Conservation (phyloP, 169 alveolate species). For the Cytauxzoon felis region DNA sequence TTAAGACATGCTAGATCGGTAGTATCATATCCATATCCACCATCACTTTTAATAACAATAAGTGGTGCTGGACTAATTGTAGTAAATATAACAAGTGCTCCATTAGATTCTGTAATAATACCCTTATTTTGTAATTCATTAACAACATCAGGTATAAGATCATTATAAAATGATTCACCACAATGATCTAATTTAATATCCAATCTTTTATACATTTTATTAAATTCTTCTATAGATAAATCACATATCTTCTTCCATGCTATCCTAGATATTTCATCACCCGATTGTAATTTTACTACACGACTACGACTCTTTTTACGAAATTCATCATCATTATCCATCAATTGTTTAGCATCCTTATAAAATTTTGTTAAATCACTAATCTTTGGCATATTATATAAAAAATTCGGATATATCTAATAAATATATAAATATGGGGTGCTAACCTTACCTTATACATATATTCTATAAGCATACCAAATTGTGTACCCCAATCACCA, state of each 20-base stretch:
- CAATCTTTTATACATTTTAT: constrained; percentile 73
- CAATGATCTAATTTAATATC: constrained; percentile 81
- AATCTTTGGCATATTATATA: constrained; percentile 86
- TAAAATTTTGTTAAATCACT: constrained; percentile 92
- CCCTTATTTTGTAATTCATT: constrained; percentile 79
- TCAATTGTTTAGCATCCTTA: constrained; percentile 87
- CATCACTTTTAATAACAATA: constrained; percentile 94
- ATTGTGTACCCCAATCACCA: constrained; percentile 99
- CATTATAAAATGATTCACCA: constrained; percentile 95
- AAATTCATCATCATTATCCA: constrained; percentile 83
- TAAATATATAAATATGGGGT: constrained; percentile 7
- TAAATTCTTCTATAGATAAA: constrained; percentile 78
- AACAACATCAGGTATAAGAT: constrained; percentile 80
- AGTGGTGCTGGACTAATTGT: constrained; percentile 82
- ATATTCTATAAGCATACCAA: constrained; percentile 97
- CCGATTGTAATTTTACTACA: constrained; percentile 85
- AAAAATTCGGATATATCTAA: constrained; percentile 87
- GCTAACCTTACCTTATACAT: constrained; percentile 55
- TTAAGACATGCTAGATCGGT: constrained; percentile 96
- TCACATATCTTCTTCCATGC: constrained; percentile 87
- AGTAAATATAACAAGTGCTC: constrained; percentile 91
- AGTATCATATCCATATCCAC: constrained; percentile 98
- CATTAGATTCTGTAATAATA: constrained; percentile 83
- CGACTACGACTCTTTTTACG: constrained; percentile 75
- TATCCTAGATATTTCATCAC: constrained; percentile 76